phyloP scores from a whole-genome alignment of 208 protist species.

The Crithidia brevicula region DNA sequence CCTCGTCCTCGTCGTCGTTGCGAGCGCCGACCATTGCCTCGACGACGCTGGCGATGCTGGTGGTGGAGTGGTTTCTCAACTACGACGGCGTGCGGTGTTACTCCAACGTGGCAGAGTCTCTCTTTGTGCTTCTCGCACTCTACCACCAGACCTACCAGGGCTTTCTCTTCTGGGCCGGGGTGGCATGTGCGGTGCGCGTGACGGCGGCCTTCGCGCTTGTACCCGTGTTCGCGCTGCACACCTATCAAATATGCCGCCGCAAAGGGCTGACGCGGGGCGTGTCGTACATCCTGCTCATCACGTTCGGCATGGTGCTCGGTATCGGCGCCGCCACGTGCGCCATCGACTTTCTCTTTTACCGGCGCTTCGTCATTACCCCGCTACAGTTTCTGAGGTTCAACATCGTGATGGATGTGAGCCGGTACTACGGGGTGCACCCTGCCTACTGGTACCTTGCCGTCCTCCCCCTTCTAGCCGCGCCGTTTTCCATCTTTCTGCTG shows the following conservation, averaged over 20 bases:
- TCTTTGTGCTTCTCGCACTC: constrained; percentile 62
- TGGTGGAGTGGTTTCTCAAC: constrained; percentile 68
- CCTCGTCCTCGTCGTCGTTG: neutral
- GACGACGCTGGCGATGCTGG: constrained; percentile 23
- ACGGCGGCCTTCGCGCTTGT: constrained; percentile 64
- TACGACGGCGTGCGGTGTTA: constrained; percentile 65
- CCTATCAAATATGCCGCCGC: constrained; percentile 15
- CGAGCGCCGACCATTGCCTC: constrained; percentile 20
- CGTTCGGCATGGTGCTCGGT: constrained; percentile 31
- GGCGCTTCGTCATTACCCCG: constrained; percentile 54
- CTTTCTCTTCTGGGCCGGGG: constrained; percentile 66
- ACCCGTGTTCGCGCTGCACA: constrained; percentile 54
- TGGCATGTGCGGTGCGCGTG: constrained; percentile 65
- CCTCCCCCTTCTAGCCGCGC: constrained; percentile 68
- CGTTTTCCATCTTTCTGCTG: constrained; percentile 49
- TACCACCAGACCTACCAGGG: constrained; percentile 41
- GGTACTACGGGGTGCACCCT: constrained; percentile 90
- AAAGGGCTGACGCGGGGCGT: constrained; percentile 17
- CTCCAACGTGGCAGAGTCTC: constrained; percentile 74
- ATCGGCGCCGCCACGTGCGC: constrained; percentile 25
- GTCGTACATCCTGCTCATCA: constrained; percentile 19
- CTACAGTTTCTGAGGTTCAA: constrained; percentile 90
- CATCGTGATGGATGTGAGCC: constrained; percentile 72
- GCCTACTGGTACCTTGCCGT: constrained; percentile 86
- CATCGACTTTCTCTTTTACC: constrained; percentile 71